These are phyloP conservation scores for Hyaloperonospora brassicae DNA, from an alignment of 352 stramenopile genomes.

Conservation along the genomic window DNA sequence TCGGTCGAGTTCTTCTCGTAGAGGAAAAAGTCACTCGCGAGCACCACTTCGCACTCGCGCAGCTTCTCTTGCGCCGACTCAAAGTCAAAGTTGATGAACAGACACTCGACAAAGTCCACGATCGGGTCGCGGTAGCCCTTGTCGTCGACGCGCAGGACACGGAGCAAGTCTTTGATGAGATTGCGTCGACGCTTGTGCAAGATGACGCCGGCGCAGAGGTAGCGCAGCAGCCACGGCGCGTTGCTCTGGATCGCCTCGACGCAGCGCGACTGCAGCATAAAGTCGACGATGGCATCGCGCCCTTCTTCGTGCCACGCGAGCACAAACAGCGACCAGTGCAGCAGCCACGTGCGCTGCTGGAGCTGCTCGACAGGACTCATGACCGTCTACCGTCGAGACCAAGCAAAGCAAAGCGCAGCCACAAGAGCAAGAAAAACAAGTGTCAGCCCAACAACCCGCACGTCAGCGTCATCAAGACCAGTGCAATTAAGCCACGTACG, in stretches of 20 bases:
- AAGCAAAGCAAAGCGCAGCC: too few species aligned
- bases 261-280: constrained; percentile 89
- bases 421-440: constrained; percentile 3
- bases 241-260: constrained; percentile 98
- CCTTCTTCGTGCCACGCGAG: constrained; percentile 90
- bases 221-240: constrained; percentile 94
- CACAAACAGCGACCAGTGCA: constrained; percentile 98
- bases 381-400: constrained; percentile 26
- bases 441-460: background rate
- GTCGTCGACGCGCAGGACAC: constrained; percentile 89
- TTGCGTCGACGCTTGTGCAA: constrained; percentile 92
- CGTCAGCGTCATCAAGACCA: background rate
- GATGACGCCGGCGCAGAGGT: constrained; percentile 95
- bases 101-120: constrained; percentile 94
- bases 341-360: constrained; percentile 95
- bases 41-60: constrained; percentile 90
- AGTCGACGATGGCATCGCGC: constrained; percentile 94
- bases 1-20: constrained; percentile 92
- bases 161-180: constrained; percentile 93
- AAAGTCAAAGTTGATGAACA: constrained; percentile 99
- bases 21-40: constrained; percentile 97
- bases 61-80: constrained; percentile 93
- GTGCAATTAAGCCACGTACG: constrained; percentile 33
- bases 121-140: constrained; percentile 79
- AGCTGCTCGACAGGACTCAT: constrained; percentile 90